Evolutionary conservation across 2,329 filamentous ascomycete genomes (phyloP).

Genomic region (Bipolaris cookei): DNA sequence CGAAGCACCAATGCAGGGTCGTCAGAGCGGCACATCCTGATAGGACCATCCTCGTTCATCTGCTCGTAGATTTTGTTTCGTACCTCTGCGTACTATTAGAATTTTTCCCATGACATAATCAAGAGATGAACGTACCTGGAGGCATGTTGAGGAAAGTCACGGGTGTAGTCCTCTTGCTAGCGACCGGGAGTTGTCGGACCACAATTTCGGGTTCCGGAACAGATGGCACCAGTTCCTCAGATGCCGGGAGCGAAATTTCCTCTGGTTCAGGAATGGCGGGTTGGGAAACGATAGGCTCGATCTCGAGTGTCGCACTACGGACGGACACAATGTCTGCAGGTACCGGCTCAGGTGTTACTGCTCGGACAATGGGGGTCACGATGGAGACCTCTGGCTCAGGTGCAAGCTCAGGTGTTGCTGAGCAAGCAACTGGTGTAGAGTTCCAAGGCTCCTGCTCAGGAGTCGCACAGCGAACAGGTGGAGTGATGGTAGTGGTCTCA

Average conservation of each 20-base stretch:
- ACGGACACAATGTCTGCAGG: not conserved
- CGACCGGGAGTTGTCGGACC: not conserved
- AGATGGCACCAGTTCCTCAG: not conserved
- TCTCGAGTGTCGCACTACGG: not conserved
- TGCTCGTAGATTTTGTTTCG: constrained; percentile 19
- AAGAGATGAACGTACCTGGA: constrained; percentile 8
- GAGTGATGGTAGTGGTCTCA: not conserved
- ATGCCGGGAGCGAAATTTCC: not conserved
- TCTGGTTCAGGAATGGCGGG: not conserved
- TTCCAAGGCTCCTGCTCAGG: constrained; percentile 17
- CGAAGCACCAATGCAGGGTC: constrained; percentile 13
- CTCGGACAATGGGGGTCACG: not conserved
- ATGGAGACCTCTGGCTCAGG: not conserved
- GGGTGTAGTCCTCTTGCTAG: constrained; percentile 9
- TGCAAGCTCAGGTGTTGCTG: not conserved
- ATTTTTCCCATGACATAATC: not conserved
- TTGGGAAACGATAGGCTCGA: not conserved
- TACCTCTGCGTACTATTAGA: constrained; percentile 16
- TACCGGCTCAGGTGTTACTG: not conserved
- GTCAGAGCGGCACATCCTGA: constrained; percentile 21
- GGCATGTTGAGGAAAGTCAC: constrained; percentile 12
- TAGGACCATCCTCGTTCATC: constrained; percentile 17
- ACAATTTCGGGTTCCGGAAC: constrained; percentile 1
- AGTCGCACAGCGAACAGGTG: constrained; percentile 13
- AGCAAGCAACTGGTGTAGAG: constrained; percentile 1